These are phyloP conservation scores for Moricandia moricandioides DNA, from an alignment of 345 rosid genomes.

Conservation along the genomic window DNA sequence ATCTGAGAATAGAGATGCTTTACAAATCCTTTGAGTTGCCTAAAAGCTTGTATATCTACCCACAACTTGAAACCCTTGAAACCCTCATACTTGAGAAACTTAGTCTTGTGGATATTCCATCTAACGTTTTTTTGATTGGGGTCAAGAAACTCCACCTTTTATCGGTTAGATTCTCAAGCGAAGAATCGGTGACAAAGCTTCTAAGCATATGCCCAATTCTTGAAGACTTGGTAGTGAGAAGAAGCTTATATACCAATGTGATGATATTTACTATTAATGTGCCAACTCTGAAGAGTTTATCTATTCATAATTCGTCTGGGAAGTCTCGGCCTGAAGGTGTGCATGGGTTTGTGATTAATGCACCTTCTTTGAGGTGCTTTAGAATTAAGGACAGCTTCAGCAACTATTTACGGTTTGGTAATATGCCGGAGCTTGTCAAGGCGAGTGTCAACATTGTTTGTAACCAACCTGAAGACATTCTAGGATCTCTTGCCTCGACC, in stretches of 20 bases:
- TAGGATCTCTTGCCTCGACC: too few species aligned
- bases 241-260: background rate
- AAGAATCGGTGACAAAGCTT: slow-evolving; percentile 3
- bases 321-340: background rate
- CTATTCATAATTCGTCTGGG: background rate
- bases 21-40: background rate
- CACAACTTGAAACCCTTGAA: slow-evolving; percentile 20
- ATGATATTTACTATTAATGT: too few species aligned
- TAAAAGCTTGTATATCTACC: background rate
- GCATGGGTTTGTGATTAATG: too few species aligned
- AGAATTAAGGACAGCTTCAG: slow-evolving; percentile 11
- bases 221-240: slow-evolving; percentile 19
- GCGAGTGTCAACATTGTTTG: background rate
- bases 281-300: too few species aligned
- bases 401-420: background rate
- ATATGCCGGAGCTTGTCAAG: slow-evolving; percentile 6
- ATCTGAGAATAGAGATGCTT: slow-evolving; percentile 5
- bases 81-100: background rate
- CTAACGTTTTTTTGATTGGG: background rate
- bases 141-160: slow-evolving; percentile 20
- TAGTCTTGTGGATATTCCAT: slow-evolving; percentile 4
- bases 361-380: slow-evolving; percentile 1
- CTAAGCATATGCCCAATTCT: background rate
- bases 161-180: background rate
- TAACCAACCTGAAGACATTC: background rate